Evolutionary conservation across 1,284 basidiomycete genomes (phyloP), one percentile per base, ranked within the genome.

Genomic region (Melampsora americana): DNA sequence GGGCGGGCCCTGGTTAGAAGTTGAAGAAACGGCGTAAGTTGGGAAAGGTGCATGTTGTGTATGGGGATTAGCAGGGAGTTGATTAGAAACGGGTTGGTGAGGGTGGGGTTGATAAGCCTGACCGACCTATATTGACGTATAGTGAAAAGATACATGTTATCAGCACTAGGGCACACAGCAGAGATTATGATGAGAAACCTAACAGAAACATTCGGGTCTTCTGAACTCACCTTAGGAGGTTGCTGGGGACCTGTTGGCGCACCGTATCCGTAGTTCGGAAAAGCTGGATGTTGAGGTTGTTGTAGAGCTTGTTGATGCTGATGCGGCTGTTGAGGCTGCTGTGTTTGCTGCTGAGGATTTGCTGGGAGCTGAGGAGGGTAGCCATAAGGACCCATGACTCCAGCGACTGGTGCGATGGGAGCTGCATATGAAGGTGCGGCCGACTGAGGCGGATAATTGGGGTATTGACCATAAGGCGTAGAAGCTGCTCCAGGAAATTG

Each of bases 221-320:
- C 6, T 5, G 4, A n/a, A 56, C 71, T 44, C 35, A 75, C 73
- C 32, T 75, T 75, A 12, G 66, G 56, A 7, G 73, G 66, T 59
- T 67, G 73, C 46, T 67, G 66, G 9, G 73, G 66, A 61, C 66
- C 66, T 53, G 65, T 35, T 53, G 53, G 53, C 12, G 66, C 28
- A 61, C 73, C 73, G 50, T 75, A 75, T 20, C 73, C 73, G 42
- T 75, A 75, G 44, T 75, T 75, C 11, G 73, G 64, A 67, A 67
- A 75, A 50, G 73, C 73, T 26, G 73, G 73, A 46, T 75, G 73
- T 20, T 53, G 64, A 26, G 70, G 44, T n/a, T 18, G 65, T 32
- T 64, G 61, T 28, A 23, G 61, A 28, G 61, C 14, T 64, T 64
- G 61, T 30, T 64, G 61, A 26, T 64, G 61, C 28, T 30, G 68